Conservation (phyloP, 2,329 filamentous ascomycete species). For the Zymoseptoria crescenta region DNA sequence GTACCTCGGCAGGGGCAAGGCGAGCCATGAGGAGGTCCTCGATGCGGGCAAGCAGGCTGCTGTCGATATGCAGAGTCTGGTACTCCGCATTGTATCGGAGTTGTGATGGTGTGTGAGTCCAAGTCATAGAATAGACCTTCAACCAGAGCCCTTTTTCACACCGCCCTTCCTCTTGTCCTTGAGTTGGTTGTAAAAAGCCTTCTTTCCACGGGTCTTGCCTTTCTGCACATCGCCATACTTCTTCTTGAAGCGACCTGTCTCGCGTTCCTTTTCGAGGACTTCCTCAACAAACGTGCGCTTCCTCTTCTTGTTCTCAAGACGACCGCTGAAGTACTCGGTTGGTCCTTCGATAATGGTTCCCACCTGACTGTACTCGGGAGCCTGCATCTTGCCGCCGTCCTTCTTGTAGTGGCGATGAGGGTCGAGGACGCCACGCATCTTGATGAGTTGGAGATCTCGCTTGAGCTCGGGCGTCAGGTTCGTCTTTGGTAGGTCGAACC, state of each 20-base stretch:
- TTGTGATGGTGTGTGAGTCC: slow-evolving; percentile 22
- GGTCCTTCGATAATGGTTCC: slow-evolving; percentile 83
- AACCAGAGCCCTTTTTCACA: slow-evolving; percentile 27
- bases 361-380: slow-evolving; percentile 79
- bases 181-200: slow-evolving; percentile 76
- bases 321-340: slow-evolving; percentile 75
- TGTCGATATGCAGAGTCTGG: slow-evolving; percentile 52
- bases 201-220: slow-evolving; percentile 79
- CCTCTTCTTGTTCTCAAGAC: slow-evolving; percentile 77
- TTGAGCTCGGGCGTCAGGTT: slow-evolving; percentile 77
- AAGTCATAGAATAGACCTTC: slow-evolving; percentile 1
- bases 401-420: slow-evolving; percentile 90
- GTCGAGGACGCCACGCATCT: slow-evolving; percentile 82
- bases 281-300: slow-evolving; percentile 84
- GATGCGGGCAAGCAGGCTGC: slow-evolving; percentile 54
- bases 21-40: slow-evolving; percentile 58
- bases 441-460: slow-evolving; percentile 78
- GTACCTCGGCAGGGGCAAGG: slow-evolving; percentile 51
- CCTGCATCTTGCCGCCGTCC: slow-evolving; percentile 58
- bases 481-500: slow-evolving; percentile 84
- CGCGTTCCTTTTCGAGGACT: slow-evolving; percentile 60
- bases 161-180: slow-evolving; percentile 48
- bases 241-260: slow-evolving; percentile 66
- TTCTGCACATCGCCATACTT: slow-evolving; percentile 83
- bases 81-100: slow-evolving; percentile 39